Percentiles rank a stretch among this genome's conserved stretches.
These are phyloP conservation scores for Brassica napus DNA, from an alignment of 345 rosid species.

Conservation along the genomic window Da-Ae NC_063436.1:14723501-14724000, in stretches of 20 bases:
- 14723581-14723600: constrained; percentile 46
- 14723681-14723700: constrained; percentile 42
- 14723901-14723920: constrained; percentile 39
- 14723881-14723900: constrained; percentile 29
- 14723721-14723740: constrained; percentile 50
- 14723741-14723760: constrained; percentile 32
- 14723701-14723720: constrained; percentile 52
- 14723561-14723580: constrained; percentile 85
- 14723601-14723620: constrained; percentile 45
- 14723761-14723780: constrained; percentile 42
- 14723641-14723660: constrained; percentile 43
- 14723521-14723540: constrained; percentile 64
- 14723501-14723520: constrained; percentile 92
- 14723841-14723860: constrained; percentile 56
- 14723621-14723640: constrained; percentile 48
- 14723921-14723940: constrained; percentile 45
- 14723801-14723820: constrained; percentile 47
- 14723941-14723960: constrained; percentile 47
- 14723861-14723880: constrained; percentile 56
- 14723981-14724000: constrained; percentile 40
- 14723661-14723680: constrained; percentile 40
- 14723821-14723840: constrained; percentile 49
- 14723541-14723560: constrained; percentile 67
- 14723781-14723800: constrained; percentile 58
- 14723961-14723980: constrained; percentile 54